Evolutionary conservation across 352 stramenopile species (phyloP), one percentile per base, ranked within the genome.

Genomic region (Pythium dissotocum): DNA sequence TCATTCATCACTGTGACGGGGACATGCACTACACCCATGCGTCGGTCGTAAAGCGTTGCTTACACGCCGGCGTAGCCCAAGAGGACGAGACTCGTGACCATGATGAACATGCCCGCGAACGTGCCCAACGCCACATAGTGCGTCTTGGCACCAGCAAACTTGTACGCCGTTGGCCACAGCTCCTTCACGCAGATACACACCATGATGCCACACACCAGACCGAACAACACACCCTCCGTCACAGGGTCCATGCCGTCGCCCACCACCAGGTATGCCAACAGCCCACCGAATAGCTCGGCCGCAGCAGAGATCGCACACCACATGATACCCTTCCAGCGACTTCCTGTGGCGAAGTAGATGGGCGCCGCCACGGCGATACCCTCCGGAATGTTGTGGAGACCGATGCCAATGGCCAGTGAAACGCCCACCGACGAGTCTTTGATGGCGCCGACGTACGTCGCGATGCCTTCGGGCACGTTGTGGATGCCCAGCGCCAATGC

Each of bases 381-480:
- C 64, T 99, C 97, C 2, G 97, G 96, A 59, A 99, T 97, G 70
- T 99, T 99, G 79, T 99, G 96, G 28, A 99, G 89, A 6, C 87
- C 94, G 63, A 99, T 99, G 21, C 91, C 96, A 38, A 99, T 78
- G 1, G 96, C 95, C 5, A 99, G 79, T 24, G 91, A 85, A 30
- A 88, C 71, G 26, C 93, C 96, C 0, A 98, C 85, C 13, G 67
- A 83, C 18, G 92, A 90, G 73, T 98, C 90, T 24, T 93, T 78
- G 8, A 98, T 69, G 7, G 93, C 84, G 2, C 84, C 90, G 30
- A 97, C 92, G 69, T 98, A 99, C 0, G 95, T 98, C 6, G 95
- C 96, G 36, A 99, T 89, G 21, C 95, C 96, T 71, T 99, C 97
- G 6, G 97, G 97, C 57, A 99, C 92, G 74, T 99, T 99, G 85